These are phyloP conservation scores for Syzygium oleosum DNA, from an alignment of 345 rosid genomes.

Conservation along the genomic window DNA sequence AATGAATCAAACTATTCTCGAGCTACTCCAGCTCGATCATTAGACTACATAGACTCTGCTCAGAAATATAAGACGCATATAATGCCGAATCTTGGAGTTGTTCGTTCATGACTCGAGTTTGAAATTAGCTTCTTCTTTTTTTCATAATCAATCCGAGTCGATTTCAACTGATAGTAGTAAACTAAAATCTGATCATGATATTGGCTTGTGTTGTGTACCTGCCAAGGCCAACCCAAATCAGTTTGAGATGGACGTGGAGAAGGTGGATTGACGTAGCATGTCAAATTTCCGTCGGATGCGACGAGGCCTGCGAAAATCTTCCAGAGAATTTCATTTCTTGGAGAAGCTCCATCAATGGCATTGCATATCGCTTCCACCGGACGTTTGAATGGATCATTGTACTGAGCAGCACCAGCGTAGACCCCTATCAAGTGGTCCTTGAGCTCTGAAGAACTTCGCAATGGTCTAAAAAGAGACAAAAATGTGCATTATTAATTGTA, in stretches of 20 bases:
- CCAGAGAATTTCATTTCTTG: not conserved
- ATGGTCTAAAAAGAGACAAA: too few species aligned
- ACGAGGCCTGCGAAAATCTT: not conserved
- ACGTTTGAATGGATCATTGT: not conserved
- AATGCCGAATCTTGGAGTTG: not conserved
- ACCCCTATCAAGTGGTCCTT: too few species aligned
- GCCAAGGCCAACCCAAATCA: not conserved
- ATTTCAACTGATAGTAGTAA: not conserved
- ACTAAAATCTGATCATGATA: not conserved
- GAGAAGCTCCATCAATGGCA: not conserved
- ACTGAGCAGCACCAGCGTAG: too few species aligned
- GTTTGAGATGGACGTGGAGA: not conserved
- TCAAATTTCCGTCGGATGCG: fast-evolving
- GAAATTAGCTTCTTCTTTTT: not conserved
- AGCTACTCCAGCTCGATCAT: not conserved
- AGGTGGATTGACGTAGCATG: not conserved
- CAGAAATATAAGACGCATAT: not conserved
- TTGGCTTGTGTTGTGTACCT: not conserved
- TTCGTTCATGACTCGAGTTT: not conserved
- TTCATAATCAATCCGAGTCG: not conserved
- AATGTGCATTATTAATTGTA: too few species aligned
- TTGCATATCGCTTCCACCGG: not conserved
- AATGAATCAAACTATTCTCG: not conserved
- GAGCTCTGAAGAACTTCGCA: too few species aligned
- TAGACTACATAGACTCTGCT: not conserved